phyloP scores from a whole-genome alignment of 345 rosid species.

The Litchi chinensis region DNA sequence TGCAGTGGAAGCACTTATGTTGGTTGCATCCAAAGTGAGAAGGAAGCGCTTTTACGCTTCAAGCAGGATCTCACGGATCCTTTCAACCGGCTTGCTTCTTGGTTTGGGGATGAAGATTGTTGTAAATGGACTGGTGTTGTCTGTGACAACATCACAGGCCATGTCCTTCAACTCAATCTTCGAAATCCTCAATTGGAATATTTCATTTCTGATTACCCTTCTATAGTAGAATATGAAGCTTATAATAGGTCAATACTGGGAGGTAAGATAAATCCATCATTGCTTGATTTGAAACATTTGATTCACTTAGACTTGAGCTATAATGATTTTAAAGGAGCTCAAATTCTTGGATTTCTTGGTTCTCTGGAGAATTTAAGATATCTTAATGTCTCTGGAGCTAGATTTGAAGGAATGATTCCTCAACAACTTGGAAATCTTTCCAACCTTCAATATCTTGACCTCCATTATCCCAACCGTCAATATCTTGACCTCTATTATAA shows the following conservation, averaged over 20 bases:
- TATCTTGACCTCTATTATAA: no score
- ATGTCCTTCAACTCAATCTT: constrained; percentile 23
- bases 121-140: no score
- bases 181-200: background rate
- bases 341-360: background rate
- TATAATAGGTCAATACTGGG: background rate
- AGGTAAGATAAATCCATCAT: background rate
- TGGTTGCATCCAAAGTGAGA: no score
- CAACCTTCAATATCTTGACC: no score
- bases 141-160: constrained; percentile 15
- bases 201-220: no score
- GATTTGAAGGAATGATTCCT: background rate
- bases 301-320: background rate
- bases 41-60: no score
- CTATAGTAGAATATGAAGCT: background rate
- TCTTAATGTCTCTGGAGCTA: background rate
- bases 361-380: background rate
- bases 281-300: constrained; percentile 3
- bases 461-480: no score
- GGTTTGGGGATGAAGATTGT: no score
- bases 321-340: background rate
- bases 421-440: no score
- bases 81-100: no score
- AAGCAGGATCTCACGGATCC: no score
- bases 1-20: background rate